phyloP scores from a whole-genome alignment of 768 basidiomycete genomes.

The Amanita exitialis region DNA sequence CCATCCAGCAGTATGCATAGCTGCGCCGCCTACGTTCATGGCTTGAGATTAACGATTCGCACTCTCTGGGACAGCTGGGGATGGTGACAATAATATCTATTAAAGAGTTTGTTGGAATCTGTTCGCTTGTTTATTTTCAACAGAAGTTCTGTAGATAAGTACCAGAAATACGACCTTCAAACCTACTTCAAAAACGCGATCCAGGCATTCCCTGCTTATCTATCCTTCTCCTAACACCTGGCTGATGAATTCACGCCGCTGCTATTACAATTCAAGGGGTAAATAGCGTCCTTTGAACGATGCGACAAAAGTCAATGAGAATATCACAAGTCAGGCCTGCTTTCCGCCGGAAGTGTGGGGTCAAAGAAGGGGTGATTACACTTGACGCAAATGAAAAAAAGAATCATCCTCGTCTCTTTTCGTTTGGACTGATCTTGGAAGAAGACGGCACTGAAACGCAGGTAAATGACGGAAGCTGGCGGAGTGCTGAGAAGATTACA shows the following conservation, averaged over 20 bases:
- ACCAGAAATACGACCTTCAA: too few species aligned
- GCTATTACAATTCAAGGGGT: neutral
- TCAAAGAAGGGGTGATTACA: conserved; percentile 73
- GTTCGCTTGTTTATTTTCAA: too few species aligned
- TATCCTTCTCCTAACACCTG: neutral
- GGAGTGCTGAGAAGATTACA: conserved; percentile 14
- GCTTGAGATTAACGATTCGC: too few species aligned
- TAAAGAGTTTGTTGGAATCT: too few species aligned
- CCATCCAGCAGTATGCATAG: too few species aligned
- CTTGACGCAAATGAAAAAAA: conserved; percentile 84
- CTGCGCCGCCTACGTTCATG: too few species aligned
- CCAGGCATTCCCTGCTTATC: neutral
- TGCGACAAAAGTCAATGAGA: neutral
- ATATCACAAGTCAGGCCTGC: conserved; percentile 17
- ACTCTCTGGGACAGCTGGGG: too few species aligned
- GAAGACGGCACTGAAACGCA: conserved; percentile 64
- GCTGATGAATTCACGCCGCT: too few species aligned
- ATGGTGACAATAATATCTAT: too few species aligned
- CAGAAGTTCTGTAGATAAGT: too few species aligned
- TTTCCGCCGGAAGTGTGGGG: conserved; percentile 46
- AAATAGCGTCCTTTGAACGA: neutral
- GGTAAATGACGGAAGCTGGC: neutral
- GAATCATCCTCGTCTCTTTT: conserved; percentile 90
- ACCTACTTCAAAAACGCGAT: neutral
- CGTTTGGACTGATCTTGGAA: conserved; percentile 98